Evolutionary conservation across 2,329 filamentous ascomycete genomes (phyloP), one percentile per base, ranked within the genome.

Genomic region (Arthrinium phaeospermum): DNA sequence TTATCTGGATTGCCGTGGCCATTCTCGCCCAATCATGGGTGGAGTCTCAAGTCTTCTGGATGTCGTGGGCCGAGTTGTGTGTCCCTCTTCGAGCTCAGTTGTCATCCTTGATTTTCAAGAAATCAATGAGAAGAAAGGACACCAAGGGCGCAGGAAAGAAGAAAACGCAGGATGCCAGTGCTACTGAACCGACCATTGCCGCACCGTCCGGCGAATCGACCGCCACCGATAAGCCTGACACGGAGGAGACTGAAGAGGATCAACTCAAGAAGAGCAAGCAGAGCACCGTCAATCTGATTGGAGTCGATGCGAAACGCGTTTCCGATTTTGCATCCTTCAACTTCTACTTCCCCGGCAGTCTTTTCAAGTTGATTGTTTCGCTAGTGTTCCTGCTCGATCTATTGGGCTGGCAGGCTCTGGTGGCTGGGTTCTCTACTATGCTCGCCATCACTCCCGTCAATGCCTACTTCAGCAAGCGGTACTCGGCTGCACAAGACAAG

Each of bases 71-170:
- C 0, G 87, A 90, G 70, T 79, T 95, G 14, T 86, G 87, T 67
- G 85, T 94, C 34, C 91, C 92, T 0, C 84, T 95, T 22, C 90
- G 92, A 70, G 88, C 90, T 41, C 91, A 95, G 76, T 83, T 96
- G 2, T 90, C 92, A 1, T 88, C 92, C 0, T 85, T 94, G 10
- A 88, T 96, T 22, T 96, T 95, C 76, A 89, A 91, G 73, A 96
- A 96, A 80, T 89, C 92, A 0, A 90, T 95, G 86, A 88, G 91
- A 61, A 88, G 91, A 68, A 96, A 96, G 79, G 93, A 95, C 79
- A 89, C 93, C 53, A 94, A 94, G 79, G 88, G 89, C 14, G 85
- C 88, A 5, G 85, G 84, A 47, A 90, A 88, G 77, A 85, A 80
- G 64, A 85, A 84, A 68, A 82, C 83, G 46, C 78, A 79, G 77